Conservation (phyloP, 2,329 filamentous ascomycete species). For the Shiraia bambusicola region DNA sequence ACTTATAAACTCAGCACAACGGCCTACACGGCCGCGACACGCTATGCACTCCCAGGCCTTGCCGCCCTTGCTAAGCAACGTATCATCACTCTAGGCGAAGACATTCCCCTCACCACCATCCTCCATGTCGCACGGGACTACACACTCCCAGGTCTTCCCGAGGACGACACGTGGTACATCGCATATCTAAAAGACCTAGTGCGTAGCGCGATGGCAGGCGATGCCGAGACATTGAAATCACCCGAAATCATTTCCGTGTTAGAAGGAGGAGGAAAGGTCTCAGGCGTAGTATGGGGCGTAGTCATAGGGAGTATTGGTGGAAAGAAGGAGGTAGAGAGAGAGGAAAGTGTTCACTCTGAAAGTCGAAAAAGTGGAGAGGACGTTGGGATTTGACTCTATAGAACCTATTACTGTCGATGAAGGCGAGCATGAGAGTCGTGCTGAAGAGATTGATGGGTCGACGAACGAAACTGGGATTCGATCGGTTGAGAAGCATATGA, state of each 20-base stretch:
- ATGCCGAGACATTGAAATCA: slow-evolving; percentile 25
- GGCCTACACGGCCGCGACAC: slow-evolving; percentile 30
- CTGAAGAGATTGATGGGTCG: no score
- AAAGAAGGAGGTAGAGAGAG: no score
- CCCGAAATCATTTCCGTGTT: slow-evolving; percentile 29
- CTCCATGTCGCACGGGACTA: slow-evolving; percentile 22
- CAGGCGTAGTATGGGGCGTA: slow-evolving; percentile 31
- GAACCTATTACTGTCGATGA: no score
- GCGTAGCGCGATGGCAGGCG: slow-evolving; percentile 18
- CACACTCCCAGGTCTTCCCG: slow-evolving; percentile 24
- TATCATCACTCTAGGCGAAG: slow-evolving; percentile 18
- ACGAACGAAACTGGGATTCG: no score
- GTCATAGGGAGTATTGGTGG: slow-evolving; percentile 25
- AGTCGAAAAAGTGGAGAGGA: no score
- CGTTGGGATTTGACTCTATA: no score
- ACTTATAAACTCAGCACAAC: slow-evolving; percentile 24
- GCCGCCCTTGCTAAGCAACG: slow-evolving; percentile 26
- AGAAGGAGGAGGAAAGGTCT: slow-evolving; percentile 27
- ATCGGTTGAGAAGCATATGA: no score
- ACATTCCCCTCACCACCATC: slow-evolving; percentile 25
- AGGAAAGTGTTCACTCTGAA: no score
- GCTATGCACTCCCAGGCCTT: slow-evolving; percentile 28
- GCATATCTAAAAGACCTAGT: slow-evolving; percentile 25
- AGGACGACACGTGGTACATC: slow-evolving; percentile 28
- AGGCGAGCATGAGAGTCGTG: no score